phyloP scores from a whole-genome alignment of 768 basidiomycete species.

The Boletus sp. region DNA sequence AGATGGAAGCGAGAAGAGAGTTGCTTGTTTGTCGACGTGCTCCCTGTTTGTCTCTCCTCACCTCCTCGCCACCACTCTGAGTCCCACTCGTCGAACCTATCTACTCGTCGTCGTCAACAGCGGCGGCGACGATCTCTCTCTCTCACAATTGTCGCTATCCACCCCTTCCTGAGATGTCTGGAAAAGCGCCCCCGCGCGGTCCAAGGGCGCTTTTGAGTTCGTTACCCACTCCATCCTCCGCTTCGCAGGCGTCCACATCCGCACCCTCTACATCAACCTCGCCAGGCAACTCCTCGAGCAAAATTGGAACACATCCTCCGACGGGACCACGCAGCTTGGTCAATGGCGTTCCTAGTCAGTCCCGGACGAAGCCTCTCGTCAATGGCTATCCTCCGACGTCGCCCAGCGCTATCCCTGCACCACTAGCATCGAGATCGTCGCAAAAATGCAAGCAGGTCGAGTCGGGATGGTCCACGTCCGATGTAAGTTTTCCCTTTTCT shows the following conservation, averaged over 20 bases:
- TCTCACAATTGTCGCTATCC: not conserved
- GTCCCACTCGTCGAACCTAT: slow-evolving; percentile 1
- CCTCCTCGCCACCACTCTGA: slow-evolving; percentile 9
- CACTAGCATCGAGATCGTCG: slow-evolving; percentile 32
- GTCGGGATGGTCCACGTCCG: slow-evolving; percentile 33
- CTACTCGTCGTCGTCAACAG: slow-evolving; percentile 25
- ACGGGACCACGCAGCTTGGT: slow-evolving; percentile 64
- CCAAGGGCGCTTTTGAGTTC: slow-evolving; percentile 64
- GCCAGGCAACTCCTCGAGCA: slow-evolving; percentile 30
- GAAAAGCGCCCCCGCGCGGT: slow-evolving; percentile 73
- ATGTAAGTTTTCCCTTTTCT: slow-evolving; percentile 26
- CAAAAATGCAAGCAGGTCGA: slow-evolving; percentile 45
- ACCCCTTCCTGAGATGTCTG: slow-evolving; percentile 47
- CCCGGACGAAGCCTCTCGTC: slow-evolving; percentile 39
- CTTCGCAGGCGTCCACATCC: slow-evolving; percentile 31
- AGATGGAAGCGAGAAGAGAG: slow-evolving; percentile 14
- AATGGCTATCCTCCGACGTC: slow-evolving; percentile 40
- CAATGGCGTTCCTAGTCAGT: slow-evolving; percentile 33
- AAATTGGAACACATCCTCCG: slow-evolving; percentile 55
- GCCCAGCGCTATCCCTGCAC: slow-evolving; percentile 24
- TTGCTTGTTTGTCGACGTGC: slow-evolving; percentile 17
- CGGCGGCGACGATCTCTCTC: slow-evolving; percentile 16
- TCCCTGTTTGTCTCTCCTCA: slow-evolving; percentile 18
- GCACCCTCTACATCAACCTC: slow-evolving; percentile 34
- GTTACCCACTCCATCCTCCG: slow-evolving; percentile 30